A percentile compares a stretch with the other conserved stretches of the same genome.
Conservation (phyloP, 2,329 filamentous ascomycete species). For the Pseudogymnoascus sp. region DNA sequence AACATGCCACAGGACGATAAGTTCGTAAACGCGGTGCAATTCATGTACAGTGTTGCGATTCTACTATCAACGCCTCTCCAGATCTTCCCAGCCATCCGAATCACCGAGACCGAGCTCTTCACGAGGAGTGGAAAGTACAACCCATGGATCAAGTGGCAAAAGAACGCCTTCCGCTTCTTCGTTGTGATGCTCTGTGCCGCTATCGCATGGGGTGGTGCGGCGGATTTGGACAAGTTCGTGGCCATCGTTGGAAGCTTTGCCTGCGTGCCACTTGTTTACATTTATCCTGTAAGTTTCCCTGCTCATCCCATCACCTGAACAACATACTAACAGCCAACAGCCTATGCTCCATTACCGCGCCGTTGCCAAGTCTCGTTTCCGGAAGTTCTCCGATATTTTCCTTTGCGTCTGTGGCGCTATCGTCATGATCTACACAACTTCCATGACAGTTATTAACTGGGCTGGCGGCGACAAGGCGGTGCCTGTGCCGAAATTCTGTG, state of each 20-base stretch:
- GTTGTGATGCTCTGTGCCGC: constrained; percentile 78
- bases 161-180: constrained; percentile 93
- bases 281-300: constrained; percentile 74
- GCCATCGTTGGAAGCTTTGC: constrained; percentile 94
- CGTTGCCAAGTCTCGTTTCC: constrained; percentile 61
- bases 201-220: constrained; percentile 87
- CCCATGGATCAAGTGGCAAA: constrained; percentile 98
- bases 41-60: constrained; percentile 97
- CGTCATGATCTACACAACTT: constrained; percentile 88
- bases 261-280: constrained; percentile 92
- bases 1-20: constrained; percentile 95
- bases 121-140: constrained; percentile 95
- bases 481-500: constrained; percentile 56
- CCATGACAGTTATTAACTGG: constrained; percentile 83
- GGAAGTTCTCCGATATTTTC: constrained; percentile 63
- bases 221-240: constrained; percentile 95
- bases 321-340: constrained; percentile 37
- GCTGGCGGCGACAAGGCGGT: constrained; percentile 45
- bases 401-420: constrained; percentile 76
- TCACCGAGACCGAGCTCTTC: constrained; percentile 90
- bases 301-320: background rate
- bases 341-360: constrained; percentile 83
- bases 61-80: constrained; percentile 90
- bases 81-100: constrained; percentile 95
- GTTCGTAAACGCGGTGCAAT: constrained; percentile 90